A percentile compares a stretch with the other conserved stretches of the same genome.
These are phyloP conservation scores for Isabelozyma pseudorhagii DNA, from an alignment of 805 yeast genomes.

Conservation along the genomic window DNA sequence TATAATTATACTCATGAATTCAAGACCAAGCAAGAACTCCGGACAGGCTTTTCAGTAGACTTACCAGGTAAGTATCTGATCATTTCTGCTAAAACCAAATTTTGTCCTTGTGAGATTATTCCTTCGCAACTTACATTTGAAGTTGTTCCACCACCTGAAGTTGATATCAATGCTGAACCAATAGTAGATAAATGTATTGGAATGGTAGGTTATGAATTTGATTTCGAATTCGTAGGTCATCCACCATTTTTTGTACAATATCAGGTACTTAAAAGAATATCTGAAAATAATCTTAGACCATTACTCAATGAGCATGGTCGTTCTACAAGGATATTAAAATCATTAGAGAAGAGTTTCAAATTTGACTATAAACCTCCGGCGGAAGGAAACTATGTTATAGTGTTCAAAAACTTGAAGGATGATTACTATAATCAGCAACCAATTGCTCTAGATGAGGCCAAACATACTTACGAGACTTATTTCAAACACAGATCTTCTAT, in stretches of 20 bases:
- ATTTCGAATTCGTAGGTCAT: constrained; percentile 71
- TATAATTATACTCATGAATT: constrained; percentile 21
- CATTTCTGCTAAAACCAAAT: constrained; percentile 50
- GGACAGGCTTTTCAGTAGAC: constrained; percentile 33
- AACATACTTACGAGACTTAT: constrained; percentile 61
- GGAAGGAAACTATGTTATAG: constrained; percentile 80
- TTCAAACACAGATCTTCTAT: constrained; percentile 65
- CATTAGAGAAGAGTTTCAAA: constrained; percentile 17
- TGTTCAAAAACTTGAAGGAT: constrained; percentile 63
- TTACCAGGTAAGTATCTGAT: constrained; percentile 69
- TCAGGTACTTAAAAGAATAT: constrained; percentile 48
- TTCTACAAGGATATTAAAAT: constrained; percentile 22
- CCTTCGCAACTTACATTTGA: constrained; percentile 38
- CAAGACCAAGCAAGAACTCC: constrained; percentile 20
- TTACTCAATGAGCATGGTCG: constrained; percentile 29
- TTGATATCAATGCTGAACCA: constrained; percentile 49
- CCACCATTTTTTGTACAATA: constrained; percentile 77
- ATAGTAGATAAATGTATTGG: constrained; percentile 89
- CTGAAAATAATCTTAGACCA: constrained; percentile 29
- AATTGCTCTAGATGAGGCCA: constrained; percentile 26
- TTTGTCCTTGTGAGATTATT: constrained; percentile 61
- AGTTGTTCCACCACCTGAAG: constrained; percentile 38
- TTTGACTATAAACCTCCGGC: constrained; percentile 71
- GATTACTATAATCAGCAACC: constrained; percentile 49
- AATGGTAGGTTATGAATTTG: constrained; percentile 71